Conservation (phyloP, 805 yeast genomes). For the Dipodascus geniculatus region DNA sequence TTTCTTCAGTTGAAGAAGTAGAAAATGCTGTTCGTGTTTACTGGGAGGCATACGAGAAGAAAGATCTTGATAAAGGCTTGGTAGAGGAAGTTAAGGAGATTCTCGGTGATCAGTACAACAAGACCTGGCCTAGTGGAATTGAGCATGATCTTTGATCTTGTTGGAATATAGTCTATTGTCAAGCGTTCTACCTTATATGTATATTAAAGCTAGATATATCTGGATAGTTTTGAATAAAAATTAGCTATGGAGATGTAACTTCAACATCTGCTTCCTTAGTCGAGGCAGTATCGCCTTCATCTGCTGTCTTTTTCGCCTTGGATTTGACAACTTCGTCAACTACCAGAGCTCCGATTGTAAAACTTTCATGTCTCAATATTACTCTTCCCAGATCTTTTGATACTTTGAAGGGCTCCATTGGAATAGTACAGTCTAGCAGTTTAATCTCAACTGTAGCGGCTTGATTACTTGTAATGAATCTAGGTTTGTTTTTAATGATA, state of each 20-base stretch:
- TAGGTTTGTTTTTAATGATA: constrained; percentile 30
- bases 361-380: constrained; percentile 58
- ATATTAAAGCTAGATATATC: background rate
- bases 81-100: constrained; percentile 32
- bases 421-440: constrained; percentile 36
- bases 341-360: constrained; percentile 56
- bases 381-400: constrained; percentile 50
- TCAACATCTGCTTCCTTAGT: background rate
- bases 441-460: constrained; percentile 47
- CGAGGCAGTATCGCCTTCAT: too few relatives aligned
- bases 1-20: constrained; percentile 53
- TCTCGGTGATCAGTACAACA: constrained; percentile 46
- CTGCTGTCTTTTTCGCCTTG: background rate
- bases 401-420: constrained; percentile 38
- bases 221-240: too few relatives aligned
- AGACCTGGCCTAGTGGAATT: constrained; percentile 52
- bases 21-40: constrained; percentile 48
- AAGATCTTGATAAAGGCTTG: constrained; percentile 32
- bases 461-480: constrained; percentile 51
- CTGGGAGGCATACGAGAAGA: constrained; percentile 32
- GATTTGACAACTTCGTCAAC: constrained; percentile 22
- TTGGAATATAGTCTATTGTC: background rate
- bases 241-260: too few relatives aligned
- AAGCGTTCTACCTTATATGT: background rate
- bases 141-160: constrained; percentile 11